Conservation (phyloP, 2,329 filamentous ascomycete species). For the Aspergillus pseudoglaucus region DNA sequence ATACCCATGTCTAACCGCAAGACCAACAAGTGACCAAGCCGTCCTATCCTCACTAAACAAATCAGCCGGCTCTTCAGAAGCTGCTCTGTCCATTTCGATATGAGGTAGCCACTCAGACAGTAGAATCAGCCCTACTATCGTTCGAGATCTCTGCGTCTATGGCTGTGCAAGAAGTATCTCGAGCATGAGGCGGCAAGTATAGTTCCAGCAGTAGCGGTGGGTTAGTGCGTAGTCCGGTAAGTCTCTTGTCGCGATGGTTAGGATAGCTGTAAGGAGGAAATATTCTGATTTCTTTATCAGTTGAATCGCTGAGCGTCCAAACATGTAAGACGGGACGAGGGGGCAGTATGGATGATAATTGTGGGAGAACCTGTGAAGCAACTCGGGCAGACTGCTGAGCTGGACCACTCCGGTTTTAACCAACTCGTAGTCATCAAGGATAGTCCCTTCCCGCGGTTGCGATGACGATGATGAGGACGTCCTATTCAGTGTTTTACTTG, state of each 20-base stretch:
- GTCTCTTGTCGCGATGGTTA: slow-evolving; percentile 11
- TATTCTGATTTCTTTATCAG: slow-evolving; percentile 1
- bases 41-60: slow-evolving; percentile 11
- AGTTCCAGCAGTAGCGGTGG: slow-evolving; percentile 5
- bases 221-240: slow-evolving; percentile 1
- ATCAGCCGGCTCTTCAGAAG: not conserved
- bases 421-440: not conserved
- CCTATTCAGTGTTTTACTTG: too few species aligned
- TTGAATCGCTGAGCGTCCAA: not conserved
- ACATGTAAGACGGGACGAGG: slow-evolving; percentile 2
- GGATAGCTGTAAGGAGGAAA: slow-evolving; percentile 7
- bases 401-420: not conserved
- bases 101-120: slow-evolving; percentile 18
- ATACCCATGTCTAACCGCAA: slow-evolving; percentile 16
- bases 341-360: slow-evolving; percentile 8
- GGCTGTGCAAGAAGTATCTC: slow-evolving; percentile 10
- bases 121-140: slow-evolving; percentile 15
- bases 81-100: slow-evolving; percentile 1
- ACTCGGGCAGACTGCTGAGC: not conserved
- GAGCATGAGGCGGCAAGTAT: slow-evolving; percentile 5
- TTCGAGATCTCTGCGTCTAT: slow-evolving; percentile 7
- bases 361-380: not conserved
- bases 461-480: too few species aligned
- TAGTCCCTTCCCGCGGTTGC: not conserved
- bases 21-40: slow-evolving; percentile 19